Conservation (phyloP, 371 early-diverging fungal genomes). For the Dentiscutata heterogama region DNA sequence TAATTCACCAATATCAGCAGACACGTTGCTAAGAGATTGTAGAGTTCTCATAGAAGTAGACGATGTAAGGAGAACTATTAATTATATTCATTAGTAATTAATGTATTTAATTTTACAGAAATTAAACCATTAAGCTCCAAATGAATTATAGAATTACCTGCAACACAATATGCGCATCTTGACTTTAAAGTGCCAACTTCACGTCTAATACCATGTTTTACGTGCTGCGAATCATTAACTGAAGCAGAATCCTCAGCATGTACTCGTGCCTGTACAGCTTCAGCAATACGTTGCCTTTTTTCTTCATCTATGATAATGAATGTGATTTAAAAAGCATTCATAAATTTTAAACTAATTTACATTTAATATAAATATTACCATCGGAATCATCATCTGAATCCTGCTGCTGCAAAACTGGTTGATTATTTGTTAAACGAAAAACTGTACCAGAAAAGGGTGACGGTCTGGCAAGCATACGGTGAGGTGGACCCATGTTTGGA, state of each 20-base stretch:
- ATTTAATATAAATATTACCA: not conserved
- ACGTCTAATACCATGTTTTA: not conserved
- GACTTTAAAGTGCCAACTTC: not conserved
- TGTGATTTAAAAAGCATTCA: not conserved
- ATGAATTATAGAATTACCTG: not conserved
- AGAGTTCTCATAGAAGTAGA: not conserved
- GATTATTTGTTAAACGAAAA: not conserved
- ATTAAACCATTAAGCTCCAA: not conserved
- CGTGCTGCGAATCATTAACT: not conserved
- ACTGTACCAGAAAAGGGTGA: not conserved
- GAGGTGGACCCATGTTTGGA: not conserved
- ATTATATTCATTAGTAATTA: not conserved
- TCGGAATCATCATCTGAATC: not conserved
- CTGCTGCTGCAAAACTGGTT: not conserved
- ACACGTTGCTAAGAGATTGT: not conserved
- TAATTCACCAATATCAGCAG: constrained; percentile 2
- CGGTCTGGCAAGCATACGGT: not conserved
- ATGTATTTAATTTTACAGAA: not conserved
- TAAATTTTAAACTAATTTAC: not conserved
- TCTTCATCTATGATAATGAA: not conserved
- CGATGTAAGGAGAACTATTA: not conserved
- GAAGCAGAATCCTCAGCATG: not conserved
- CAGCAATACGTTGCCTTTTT: not conserved
- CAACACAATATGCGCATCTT: not conserved
- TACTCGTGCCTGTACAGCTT: constrained; percentile 1